phyloP scores from a whole-genome alignment of 2,329 filamentous ascomycete genomes.

The Claviceps sp. region DNA sequence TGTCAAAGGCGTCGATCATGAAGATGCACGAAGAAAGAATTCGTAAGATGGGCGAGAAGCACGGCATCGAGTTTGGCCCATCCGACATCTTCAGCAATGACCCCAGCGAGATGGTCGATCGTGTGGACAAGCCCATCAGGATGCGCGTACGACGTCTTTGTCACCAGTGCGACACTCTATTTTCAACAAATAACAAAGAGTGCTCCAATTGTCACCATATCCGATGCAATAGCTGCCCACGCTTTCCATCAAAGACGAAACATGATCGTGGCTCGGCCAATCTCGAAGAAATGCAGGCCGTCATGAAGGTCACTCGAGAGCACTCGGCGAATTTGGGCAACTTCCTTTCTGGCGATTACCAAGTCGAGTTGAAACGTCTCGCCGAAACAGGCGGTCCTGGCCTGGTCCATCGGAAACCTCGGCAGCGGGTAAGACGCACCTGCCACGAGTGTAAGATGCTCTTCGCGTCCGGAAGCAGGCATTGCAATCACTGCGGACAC shows the following conservation, averaged over 20 bases:
- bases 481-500: slow-evolving; percentile 57
- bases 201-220: slow-evolving; percentile 68
- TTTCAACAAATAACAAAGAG: slow-evolving; percentile 52
- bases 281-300: slow-evolving; percentile 35
- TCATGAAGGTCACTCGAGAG: slow-evolving; percentile 42
- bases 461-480: slow-evolving; percentile 47
- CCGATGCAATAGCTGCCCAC: slow-evolving; percentile 68
- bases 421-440: slow-evolving; percentile 58
- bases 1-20: slow-evolving; percentile 30
- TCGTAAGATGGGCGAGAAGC: slow-evolving; percentile 40
- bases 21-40: slow-evolving; percentile 44
- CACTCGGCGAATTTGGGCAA: slow-evolving; percentile 40
- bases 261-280: slow-evolving; percentile 40
- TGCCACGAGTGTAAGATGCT: slow-evolving; percentile 62
- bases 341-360: slow-evolving; percentile 31
- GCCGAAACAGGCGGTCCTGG: slow-evolving; percentile 56
- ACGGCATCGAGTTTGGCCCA: slow-evolving; percentile 41
- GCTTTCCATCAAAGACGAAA: slow-evolving; percentile 55
- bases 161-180: slow-evolving; percentile 65
- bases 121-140: slow-evolving; percentile 62
- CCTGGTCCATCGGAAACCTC: slow-evolving; percentile 55
- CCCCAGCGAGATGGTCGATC: slow-evolving; percentile 40
- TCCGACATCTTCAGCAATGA: slow-evolving; percentile 37
- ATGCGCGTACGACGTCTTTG: slow-evolving; percentile 70
- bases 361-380: slow-evolving; percentile 46